phyloP scores from a whole-genome alignment of 2,329 filamentous ascomycete genomes.

The Magnaporthiopsis incrustans region DNA sequence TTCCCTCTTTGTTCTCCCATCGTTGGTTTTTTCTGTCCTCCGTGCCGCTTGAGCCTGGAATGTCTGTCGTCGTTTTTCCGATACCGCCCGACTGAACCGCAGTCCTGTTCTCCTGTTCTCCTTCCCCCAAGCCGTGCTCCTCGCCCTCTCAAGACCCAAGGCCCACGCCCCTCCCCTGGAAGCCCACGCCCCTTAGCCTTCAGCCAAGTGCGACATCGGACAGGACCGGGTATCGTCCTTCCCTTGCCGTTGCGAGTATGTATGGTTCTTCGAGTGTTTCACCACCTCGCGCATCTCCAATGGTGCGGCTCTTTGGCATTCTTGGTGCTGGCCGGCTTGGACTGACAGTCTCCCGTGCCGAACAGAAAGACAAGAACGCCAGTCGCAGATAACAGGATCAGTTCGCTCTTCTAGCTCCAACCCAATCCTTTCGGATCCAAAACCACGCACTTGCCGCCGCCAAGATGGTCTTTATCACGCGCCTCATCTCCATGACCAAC shows the following conservation, averaged over 20 bases:
- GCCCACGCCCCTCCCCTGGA: background rate
- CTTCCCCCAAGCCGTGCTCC: background rate
- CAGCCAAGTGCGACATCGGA: background rate
- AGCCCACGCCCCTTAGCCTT: background rate
- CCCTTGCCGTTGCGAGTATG: background rate
- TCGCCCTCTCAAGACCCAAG: background rate
- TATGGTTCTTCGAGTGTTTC: background rate
- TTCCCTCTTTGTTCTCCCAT: background rate
- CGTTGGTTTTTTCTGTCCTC: background rate
- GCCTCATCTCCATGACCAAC: slow-evolving; percentile 51
- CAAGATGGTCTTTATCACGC: slow-evolving; percentile 23
- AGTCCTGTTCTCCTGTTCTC: background rate
- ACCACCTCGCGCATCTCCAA: background rate
- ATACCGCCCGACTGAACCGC: background rate
- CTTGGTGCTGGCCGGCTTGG: background rate
- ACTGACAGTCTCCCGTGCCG: background rate
- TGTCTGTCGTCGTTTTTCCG: background rate
- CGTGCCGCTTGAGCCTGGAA: background rate
- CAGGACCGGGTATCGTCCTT: background rate
- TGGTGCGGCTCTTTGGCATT: background rate
- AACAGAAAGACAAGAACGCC: background rate
- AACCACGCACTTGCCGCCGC: background rate
- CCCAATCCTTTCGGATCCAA: background rate
- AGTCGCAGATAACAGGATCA: too few species aligned
- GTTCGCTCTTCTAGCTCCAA: too few species aligned